Conservation (phyloP, 306 rosid species). For the Vigna angularis region DNA sequence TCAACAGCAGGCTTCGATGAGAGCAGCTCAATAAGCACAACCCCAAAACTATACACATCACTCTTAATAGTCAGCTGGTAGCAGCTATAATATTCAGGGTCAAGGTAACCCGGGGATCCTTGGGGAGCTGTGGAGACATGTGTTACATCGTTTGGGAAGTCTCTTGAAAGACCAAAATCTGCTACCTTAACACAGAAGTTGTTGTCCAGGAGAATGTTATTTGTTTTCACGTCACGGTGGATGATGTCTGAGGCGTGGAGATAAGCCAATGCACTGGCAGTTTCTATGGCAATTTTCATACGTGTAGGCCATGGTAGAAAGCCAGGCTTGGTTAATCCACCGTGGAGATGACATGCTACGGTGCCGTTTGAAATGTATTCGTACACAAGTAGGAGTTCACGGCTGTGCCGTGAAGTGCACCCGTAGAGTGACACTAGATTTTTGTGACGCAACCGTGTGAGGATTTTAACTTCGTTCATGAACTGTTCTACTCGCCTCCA, state of each 20-base stretch:
- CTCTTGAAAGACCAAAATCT: constrained; percentile 56
- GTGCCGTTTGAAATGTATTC: constrained; percentile 71
- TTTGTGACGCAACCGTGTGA: constrained; percentile 65
- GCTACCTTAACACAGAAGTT: constrained; percentile 45
- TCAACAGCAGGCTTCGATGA: constrained; percentile 84
- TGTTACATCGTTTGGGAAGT: constrained; percentile 39
- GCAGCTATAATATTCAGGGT: constrained; percentile 44
- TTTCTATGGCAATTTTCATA: constrained; percentile 73
- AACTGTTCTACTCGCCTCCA: constrained; percentile 54
- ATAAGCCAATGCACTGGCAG: constrained; percentile 66
- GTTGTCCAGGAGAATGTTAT: constrained; percentile 50
- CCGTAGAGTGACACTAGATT: constrained; percentile 80
- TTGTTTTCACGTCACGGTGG: constrained; percentile 83
- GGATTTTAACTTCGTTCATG: constrained; percentile 58
- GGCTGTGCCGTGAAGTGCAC: constrained; percentile 71
- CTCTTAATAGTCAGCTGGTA: constrained; percentile 49
- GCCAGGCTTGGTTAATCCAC: constrained; percentile 44
- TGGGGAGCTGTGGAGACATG: constrained; percentile 56
- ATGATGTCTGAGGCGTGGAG: constrained; percentile 78
- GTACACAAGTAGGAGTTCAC: constrained; percentile 64
- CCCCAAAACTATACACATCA: constrained; percentile 59
- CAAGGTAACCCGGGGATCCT: constrained; percentile 56
- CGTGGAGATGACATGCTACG: constrained; percentile 79
- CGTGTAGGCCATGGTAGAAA: constrained; percentile 48
- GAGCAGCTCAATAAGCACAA: constrained; percentile 61